These are phyloP conservation scores for Exserohilum turcica DNA, from an alignment of 2,329 filamentous ascomycete species.

Conservation along the genomic window DNA sequence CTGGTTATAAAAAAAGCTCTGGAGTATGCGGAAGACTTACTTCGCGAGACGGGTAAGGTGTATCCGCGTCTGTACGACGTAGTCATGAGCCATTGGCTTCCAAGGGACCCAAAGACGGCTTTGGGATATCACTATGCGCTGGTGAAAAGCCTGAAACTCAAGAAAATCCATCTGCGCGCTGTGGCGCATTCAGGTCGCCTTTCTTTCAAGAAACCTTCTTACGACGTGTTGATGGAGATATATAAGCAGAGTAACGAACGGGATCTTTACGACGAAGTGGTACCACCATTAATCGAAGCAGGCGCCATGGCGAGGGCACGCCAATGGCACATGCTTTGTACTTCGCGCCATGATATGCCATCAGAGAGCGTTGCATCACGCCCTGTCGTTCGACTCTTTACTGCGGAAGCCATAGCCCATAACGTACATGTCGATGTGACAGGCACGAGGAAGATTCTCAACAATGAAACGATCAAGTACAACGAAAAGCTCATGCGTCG, in stretches of 20 bases:
- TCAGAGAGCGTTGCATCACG: constrained; percentile 37
- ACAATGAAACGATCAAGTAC: constrained; percentile 20
- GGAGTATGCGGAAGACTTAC: constrained; percentile 50
- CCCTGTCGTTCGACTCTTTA: constrained; percentile 38
- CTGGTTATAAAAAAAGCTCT: constrained; percentile 46
- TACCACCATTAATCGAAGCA: constrained; percentile 40
- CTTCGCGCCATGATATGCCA: constrained; percentile 46
- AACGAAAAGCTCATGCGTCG: constrained; percentile 42
- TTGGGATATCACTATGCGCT: constrained; percentile 35
- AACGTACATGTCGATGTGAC: constrained; percentile 10
- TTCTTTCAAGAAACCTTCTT: constrained; percentile 21
- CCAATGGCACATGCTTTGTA: constrained; percentile 51
- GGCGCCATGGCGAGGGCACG: constrained; percentile 32
- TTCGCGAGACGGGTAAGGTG: constrained; percentile 42
- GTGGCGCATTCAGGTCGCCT: constrained; percentile 18
- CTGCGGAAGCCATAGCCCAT: constrained; percentile 27
- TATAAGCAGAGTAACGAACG: constrained; percentile 46
- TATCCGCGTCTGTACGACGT: constrained; percentile 51
- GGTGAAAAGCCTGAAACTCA: constrained; percentile 29
- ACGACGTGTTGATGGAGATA: constrained; percentile 42
- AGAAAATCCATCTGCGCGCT: constrained; percentile 31
- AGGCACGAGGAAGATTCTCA: constrained; percentile 8
- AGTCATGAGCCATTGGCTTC: constrained; percentile 51
- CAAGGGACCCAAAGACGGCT: constrained; percentile 21
- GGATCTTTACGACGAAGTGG: constrained; percentile 51